Evolutionary conservation across 2,329 filamentous ascomycete species (phyloP).

Genomic region (Didymella glomerata): DNA sequence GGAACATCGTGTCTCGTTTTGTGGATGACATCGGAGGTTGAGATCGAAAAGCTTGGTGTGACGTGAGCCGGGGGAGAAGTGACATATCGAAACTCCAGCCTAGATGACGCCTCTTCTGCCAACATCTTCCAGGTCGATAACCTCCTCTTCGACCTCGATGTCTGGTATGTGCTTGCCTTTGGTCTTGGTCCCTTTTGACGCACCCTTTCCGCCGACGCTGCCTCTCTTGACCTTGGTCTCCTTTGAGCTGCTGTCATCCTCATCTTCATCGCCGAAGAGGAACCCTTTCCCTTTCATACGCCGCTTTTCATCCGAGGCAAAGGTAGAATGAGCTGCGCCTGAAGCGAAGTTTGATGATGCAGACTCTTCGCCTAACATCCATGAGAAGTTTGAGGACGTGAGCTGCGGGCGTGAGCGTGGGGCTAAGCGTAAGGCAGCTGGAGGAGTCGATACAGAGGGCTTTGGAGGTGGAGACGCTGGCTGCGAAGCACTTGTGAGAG

Average conservation of each 20-base stretch:
- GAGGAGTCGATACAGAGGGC: slow-evolving; percentile 20
- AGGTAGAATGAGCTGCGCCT: slow-evolving; percentile 44
- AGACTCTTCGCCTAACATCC: slow-evolving; percentile 69
- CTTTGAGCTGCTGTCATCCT: slow-evolving; percentile 34
- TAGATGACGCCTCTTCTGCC: slow-evolving; percentile 43
- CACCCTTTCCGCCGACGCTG: slow-evolving; percentile 30
- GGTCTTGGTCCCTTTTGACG: slow-evolving; percentile 27
- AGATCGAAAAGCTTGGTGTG: slow-evolving; percentile 6
- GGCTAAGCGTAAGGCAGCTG: slow-evolving; percentile 40
- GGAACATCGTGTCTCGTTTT: neutral
- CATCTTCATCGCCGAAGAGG: slow-evolving; percentile 53
- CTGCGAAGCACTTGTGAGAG: slow-evolving; percentile 22
- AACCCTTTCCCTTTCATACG: slow-evolving; percentile 51
- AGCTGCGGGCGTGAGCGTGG: slow-evolving; percentile 68
- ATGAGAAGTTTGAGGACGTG: slow-evolving; percentile 78
- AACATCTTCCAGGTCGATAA: slow-evolving; percentile 50
- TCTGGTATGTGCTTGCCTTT: slow-evolving; percentile 38
- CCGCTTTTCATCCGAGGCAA: slow-evolving; percentile 48
- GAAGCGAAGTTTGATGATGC: slow-evolving; percentile 47
- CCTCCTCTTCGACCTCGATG: slow-evolving; percentile 46
- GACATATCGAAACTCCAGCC: slow-evolving; percentile 5
- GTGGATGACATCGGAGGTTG: slow-evolving; percentile 4
- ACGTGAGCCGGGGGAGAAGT: slow-evolving; percentile 3
- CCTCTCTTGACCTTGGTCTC: slow-evolving; percentile 34
- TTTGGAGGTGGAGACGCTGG: slow-evolving; percentile 30